Base-by-base conservation (phyloP, 2,329 filamentous ascomycete genomes). In the Trichoderma brevicompactum region DNA sequence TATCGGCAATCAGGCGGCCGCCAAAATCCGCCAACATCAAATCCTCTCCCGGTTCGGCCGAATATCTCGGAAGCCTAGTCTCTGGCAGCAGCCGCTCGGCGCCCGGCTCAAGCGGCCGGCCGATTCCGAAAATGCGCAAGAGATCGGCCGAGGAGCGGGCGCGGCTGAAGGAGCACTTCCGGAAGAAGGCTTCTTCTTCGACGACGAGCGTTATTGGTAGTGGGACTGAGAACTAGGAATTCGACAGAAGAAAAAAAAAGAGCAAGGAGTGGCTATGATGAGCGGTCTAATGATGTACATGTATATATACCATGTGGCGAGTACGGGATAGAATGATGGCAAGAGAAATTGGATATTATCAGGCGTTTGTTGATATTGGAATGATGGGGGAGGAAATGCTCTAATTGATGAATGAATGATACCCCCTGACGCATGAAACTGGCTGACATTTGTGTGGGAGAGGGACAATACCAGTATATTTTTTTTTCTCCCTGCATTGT, bases 161-260 rank as follows among this genome's bases (percentile, higher is more conserved):
- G 1, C 71, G 69, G 19, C 65, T 77, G 34, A 66, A 70, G 17
- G 72, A 73, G 38, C 70, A 74, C 62, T 72, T 76, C 63, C 67
- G 71, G 38, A 72, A 68, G 52, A 70, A 67, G 19, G 69, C 60
- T 3, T 46, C 60, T n/a, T 36, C 49, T 2, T 53, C 60, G 5
- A 23, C 60, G 1, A 53, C 48, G 28, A 62, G 48, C 17, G 36
- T 54, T 23, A 8, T 53, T 1, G 17, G 49, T 7, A 38, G 32
- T 15, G 49, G 40, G 2, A 9, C 13, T n/a, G 60, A 63, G 10
- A 43, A 50, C 12, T 41, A 32, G 7, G 6, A 23, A 44, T 2
- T 1, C 1, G 7, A 28, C 10, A 4, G n/a, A 38, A 48, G 36
- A 7, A 17, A 23, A n/a, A n/a, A 32, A 53, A 38, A 13, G 12